Evolutionary conservation across 345 rosid species (phyloP).

Genomic region (rapeseed (Brassica napus)): Da-Ae NC_063452.1:56930001-56930500

Average conservation of each 20-base stretch:
- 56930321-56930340: slow-evolving; percentile 60
- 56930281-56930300: slow-evolving; percentile 74
- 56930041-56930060: slow-evolving; percentile 67
- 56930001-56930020: slow-evolving; percentile 65
- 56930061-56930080: slow-evolving; percentile 67
- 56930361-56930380: slow-evolving; percentile 44
- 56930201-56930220: slow-evolving; percentile 46
- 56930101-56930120: slow-evolving; percentile 62
- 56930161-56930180: slow-evolving; percentile 41
- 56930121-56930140: slow-evolving; percentile 56
- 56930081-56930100: slow-evolving; percentile 65
- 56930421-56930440: slow-evolving; percentile 45
- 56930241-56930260: slow-evolving; percentile 86
- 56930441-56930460: slow-evolving; percentile 63
- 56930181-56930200: slow-evolving; percentile 30
- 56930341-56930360: slow-evolving; percentile 67
- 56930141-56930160: slow-evolving; percentile 52
- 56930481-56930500: slow-evolving; percentile 65
- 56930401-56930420: slow-evolving; percentile 43
- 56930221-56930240: slow-evolving; percentile 47
- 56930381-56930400: slow-evolving; percentile 46
- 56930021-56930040: slow-evolving; percentile 65
- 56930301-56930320: slow-evolving; percentile 77
- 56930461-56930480: slow-evolving; percentile 71
- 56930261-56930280: slow-evolving; percentile 61